Base-by-base conservation (phyloP, 305 asterid species). In the Plantago coronopus region DNA sequence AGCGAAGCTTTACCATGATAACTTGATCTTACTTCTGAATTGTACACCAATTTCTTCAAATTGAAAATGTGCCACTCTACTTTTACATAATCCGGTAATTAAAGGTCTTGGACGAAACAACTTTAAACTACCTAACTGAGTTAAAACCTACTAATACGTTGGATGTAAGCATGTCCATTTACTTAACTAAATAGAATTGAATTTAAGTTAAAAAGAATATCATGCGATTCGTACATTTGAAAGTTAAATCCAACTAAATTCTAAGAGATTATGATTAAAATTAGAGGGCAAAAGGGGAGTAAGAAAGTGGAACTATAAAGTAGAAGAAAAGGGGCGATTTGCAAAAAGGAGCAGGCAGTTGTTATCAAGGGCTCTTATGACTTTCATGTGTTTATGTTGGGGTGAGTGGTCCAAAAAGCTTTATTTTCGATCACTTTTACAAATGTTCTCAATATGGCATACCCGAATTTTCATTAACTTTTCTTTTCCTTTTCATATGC, bases 321-420 rank as follows among this genome's bases (percentile, higher is more conserved):
- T 27, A 42, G 19, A 42, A 44, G 57, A 62, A 64, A 54, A 15
- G 57, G 17, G 23, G 60, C 45, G 19, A 56, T 34, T 44, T 64
- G 49, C 17, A 38, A 12, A 57, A 64, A 68, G 48, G 6, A 20
- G 48, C 61, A 57, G 48, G 48, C 48, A 57, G 7, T 38, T 57
- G 48, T 57, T 34, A n/a, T n/a, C n/a, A n/a, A 57, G 61, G 72
- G 61, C 48, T 72, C 59, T 72, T 69, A 57, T 61, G 67, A 45
- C 62, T 60, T 74, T 74, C 75, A 69, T 74, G 81, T 77, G 77
- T 66, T 44, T 49, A 44, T 60, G 75, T 43, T 63, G 64, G 21
- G 40, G 50, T 60, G 58, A 43, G 74, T 69, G 80, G 80, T 71
- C 80, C 72, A 63, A 42, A 34, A 14, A 37, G 12, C 11, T 21